Conservation (phyloP, 2,329 filamentous ascomycete species). For the Simplicillium aogashimaense region DNA sequence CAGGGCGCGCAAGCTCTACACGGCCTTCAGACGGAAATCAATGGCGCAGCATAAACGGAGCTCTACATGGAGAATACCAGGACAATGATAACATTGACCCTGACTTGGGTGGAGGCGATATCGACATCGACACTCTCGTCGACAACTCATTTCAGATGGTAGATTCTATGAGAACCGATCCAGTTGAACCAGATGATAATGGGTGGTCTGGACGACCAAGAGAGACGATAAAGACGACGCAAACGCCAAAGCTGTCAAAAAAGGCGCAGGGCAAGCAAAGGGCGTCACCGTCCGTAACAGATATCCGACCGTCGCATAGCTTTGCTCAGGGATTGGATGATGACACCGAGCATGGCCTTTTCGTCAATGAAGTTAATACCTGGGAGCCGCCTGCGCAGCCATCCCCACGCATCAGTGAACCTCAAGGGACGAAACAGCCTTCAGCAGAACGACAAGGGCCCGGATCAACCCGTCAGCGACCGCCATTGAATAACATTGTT, state of each 20-base stretch:
- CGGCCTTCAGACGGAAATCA: too few relatives aligned
- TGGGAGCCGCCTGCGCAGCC: too few relatives aligned
- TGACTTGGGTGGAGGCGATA: too few relatives aligned
- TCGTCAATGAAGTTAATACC: too few relatives aligned
- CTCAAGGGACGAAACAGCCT: neutral
- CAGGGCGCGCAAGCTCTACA: too few relatives aligned
- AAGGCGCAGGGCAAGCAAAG: constrained; percentile 10
- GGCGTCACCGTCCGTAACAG: too few relatives aligned
- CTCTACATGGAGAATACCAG: constrained; percentile 2
- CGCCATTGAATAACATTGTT: too few relatives aligned
- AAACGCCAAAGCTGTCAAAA: constrained; percentile 3
- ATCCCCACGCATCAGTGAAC: neutral
- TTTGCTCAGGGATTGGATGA: too few relatives aligned
- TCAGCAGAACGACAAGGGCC: neutral
- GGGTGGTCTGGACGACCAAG: constrained; percentile 22
- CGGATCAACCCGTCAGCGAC: too few relatives aligned
- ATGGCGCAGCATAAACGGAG: too few relatives aligned
- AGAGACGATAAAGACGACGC: constrained; percentile 28
- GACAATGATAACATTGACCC: constrained; percentile 12
- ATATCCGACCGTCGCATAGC: too few relatives aligned
- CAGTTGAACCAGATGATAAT: neutral
- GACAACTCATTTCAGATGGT: constrained; percentile 35
- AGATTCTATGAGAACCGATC: constrained; percentile 17
- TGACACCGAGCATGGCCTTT: too few relatives aligned
- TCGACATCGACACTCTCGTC: constrained; percentile 9